Evolutionary conservation across 805 yeast species (phyloP).

Genomic region (Candida andamanensis): DNA sequence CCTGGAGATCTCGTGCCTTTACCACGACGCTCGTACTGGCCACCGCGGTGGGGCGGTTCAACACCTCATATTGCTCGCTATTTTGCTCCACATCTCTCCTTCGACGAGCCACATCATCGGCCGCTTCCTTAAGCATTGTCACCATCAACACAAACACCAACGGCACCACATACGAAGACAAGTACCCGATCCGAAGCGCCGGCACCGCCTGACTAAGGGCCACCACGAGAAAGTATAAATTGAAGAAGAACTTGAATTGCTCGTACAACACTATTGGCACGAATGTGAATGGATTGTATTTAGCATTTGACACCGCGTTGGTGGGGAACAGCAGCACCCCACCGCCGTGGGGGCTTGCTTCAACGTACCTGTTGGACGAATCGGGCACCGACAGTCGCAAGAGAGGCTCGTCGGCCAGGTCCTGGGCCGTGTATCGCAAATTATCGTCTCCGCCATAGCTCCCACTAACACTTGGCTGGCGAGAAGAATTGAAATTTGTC

Average conservation of each 20-base stretch:
- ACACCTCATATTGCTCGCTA: conserved; percentile 71
- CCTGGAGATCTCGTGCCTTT: conserved; percentile 59
- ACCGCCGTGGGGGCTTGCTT: too few species aligned
- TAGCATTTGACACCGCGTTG: conserved; percentile 90
- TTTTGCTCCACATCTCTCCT: conserved; percentile 88
- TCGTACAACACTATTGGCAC: conserved; percentile 86
- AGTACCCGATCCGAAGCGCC: conserved; percentile 83
- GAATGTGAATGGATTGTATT: conserved; percentile 83
- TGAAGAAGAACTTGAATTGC: conserved; percentile 95
- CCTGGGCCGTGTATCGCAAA: too few species aligned
- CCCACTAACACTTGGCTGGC: too few species aligned
- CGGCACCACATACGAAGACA: conserved; percentile 91
- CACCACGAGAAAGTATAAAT: conserved; percentile 83
- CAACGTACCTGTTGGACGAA: too few species aligned
- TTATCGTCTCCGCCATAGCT: too few species aligned
- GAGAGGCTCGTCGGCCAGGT: too few species aligned
- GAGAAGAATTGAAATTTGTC: too few species aligned
- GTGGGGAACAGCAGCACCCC: too few species aligned
- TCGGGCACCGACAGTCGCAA: too few species aligned
- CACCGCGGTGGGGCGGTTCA: conserved; percentile 27
- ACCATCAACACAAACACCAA: conserved; percentile 86
- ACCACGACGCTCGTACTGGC: conserved; percentile 23
- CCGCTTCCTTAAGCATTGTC: conserved; percentile 93
- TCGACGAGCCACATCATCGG: conserved; percentile 88
- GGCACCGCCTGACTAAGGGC: conserved; percentile 93